Percentiles rank a stretch among this genome's conserved stretches.
These are phyloP conservation scores for Pyrrhoderma noxium DNA, from an alignment of 1,284 basidiomycete genomes.

Conservation along the genomic window DNA sequence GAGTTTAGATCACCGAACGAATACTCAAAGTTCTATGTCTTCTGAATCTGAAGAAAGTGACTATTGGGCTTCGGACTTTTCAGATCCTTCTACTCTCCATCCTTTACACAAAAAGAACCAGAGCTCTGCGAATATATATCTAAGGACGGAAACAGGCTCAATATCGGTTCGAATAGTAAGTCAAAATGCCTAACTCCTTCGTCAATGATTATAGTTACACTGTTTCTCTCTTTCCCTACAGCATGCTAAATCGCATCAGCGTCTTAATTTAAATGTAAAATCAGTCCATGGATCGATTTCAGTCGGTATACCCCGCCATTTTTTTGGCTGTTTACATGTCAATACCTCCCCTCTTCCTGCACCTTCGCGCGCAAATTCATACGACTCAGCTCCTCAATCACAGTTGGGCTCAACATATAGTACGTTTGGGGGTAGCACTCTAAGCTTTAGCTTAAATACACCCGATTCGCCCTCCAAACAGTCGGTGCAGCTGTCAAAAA, in stretches of 20 bases:
- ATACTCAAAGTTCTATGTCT: background rate
- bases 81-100: background rate
- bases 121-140: conserved; percentile 6
- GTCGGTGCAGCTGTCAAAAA: conserved; percentile 11
- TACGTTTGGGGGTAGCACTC: no score
- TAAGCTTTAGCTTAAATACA: no score
- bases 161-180: conserved; percentile 11
- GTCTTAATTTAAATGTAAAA: conserved; percentile 9
- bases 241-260: conserved; percentile 13
- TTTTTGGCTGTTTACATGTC: conserved; percentile 5
- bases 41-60: conserved; percentile 2
- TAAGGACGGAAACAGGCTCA: conserved; percentile 7
- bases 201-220: no score
- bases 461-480: background rate
- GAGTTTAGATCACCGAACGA: background rate
- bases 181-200: background rate
- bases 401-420: no score
- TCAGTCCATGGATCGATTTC: conserved; percentile 9
- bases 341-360: background rate
- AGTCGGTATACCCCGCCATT: conserved; percentile 12
- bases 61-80: conserved; percentile 13
- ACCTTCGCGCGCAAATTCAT: background rate
- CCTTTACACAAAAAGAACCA: background rate
- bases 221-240: conserved; percentile 1
- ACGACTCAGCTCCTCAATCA: background rate